Evolutionary conservation across 352 stramenopile genomes (phyloP), one percentile per base, ranked within the genome.

Genomic region (Pythium dissimile): DNA sequence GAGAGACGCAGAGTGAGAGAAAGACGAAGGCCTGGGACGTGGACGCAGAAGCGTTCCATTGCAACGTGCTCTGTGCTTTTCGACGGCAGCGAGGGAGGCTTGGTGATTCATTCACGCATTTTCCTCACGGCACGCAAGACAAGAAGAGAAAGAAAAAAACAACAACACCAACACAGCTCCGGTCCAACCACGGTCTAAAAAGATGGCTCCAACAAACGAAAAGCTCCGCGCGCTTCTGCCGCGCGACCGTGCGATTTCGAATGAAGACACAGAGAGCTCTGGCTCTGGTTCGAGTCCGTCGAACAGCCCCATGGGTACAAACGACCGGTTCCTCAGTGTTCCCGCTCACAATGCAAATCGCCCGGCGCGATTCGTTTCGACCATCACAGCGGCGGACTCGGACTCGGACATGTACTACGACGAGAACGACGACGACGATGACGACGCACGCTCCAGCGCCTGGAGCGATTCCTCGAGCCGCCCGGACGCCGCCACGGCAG

Each of bases 331-430:
- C 37, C 37, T n/a, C n/a, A n/a, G n/a, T n/a, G n/a, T n/a, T n/a
- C n/a, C n/a, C n/a, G n/a, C n/a, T n/a, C n/a, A n/a, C n/a, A n/a
- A n/a, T n/a, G n/a, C n/a, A n/a, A n/a, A n/a, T n/a, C n/a, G n/a
- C n/a, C n/a, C n/a, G n/a, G n/a, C n/a, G n/a, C n/a, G n/a, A n/a
- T n/a, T n/a, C n/a, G n/a, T n/a, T n/a, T n/a, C n/a, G 18, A 26
- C 46, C n/a, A n/a, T 27, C 15, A 39, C 44, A 12, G 26, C 13
- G 16, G 53, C 13, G 6, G 21, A n/a, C 42, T 53, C 53, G 34
- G 52, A 61, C 32, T n/a, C 26, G 21, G 51, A 58, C 41, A 12
- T 32, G 27, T 48, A 53, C 18, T 53, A 53, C 16, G 43, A 45
- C 5, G 53, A 62, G 5, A 54, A 64, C 1, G 48, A 69, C 4